Conservation (phyloP, 2,329 filamentous ascomycete species). For the Hypoxylon sp. region DNA sequence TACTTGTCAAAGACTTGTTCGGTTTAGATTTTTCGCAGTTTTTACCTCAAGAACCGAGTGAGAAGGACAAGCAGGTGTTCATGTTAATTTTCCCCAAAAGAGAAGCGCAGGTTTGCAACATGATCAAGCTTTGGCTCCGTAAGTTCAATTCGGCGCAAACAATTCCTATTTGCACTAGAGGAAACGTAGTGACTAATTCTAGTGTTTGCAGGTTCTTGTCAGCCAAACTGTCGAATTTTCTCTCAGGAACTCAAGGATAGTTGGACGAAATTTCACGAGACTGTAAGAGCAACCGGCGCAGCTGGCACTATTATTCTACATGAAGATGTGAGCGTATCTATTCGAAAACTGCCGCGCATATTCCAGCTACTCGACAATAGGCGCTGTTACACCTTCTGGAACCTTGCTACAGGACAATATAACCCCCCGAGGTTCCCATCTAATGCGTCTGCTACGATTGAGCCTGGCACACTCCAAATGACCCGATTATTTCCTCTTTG, state of each 20-base stretch:
- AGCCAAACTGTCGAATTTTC: constrained; percentile 52
- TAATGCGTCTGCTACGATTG: constrained; percentile 28
- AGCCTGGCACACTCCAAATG: constrained; percentile 55
- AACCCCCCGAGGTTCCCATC: constrained; percentile 55
- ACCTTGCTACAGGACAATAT: constrained; percentile 49
- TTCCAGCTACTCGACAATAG: constrained; percentile 47
- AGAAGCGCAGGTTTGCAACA: constrained; percentile 44
- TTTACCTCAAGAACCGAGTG: constrained; percentile 44
- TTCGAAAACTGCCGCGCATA: constrained; percentile 50
- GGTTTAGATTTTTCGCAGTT: constrained; percentile 45
- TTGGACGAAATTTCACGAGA: constrained; percentile 51
- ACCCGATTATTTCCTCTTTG: constrained; percentile 63
- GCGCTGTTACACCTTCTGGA: constrained; percentile 51
- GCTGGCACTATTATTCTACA: constrained; percentile 54
- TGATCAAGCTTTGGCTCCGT: constrained; percentile 53
- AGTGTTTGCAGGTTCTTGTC: constrained; percentile 44
- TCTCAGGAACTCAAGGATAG: constrained; percentile 44
- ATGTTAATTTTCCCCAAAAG: constrained; percentile 51
- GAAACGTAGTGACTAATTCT: constrained; percentile 17
- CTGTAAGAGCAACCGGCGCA: constrained; percentile 40
- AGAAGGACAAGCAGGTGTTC: constrained; percentile 49
- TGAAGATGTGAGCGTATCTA: constrained; percentile 47
- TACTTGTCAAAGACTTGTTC: constrained; percentile 44
- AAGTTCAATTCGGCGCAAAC: constrained; percentile 35
- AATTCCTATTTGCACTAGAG: not conserved